These are phyloP conservation scores for Thoreauomyces humboldtii DNA, from an alignment of 192 early-diverging fungal species.

Conservation along the genomic window DNA sequence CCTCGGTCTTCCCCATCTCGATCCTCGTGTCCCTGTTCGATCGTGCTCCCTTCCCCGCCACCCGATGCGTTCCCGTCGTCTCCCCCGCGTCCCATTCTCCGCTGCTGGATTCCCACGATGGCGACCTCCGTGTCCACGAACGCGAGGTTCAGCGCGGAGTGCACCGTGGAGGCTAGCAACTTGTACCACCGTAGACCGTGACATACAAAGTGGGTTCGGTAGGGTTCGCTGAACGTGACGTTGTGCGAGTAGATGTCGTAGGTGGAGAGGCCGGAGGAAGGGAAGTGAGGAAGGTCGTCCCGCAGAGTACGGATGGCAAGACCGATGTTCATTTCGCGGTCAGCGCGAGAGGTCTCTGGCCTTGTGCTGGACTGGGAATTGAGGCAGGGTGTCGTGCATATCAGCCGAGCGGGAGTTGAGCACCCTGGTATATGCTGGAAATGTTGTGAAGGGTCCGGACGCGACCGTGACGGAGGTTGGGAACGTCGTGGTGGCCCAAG, in stretches of 20 bases:
- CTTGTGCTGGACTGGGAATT: no score
- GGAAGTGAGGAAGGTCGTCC: conserved; percentile 25
- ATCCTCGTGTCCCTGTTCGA: not conserved
- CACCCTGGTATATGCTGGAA: no score
- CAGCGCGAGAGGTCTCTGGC: conserved; percentile 1
- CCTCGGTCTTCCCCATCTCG: not conserved
- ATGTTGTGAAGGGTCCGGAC: no score
- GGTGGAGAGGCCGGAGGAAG: not conserved
- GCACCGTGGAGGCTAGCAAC: not conserved
- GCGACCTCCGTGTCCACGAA: conserved; percentile 14
- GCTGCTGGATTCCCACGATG: conserved; percentile 13
- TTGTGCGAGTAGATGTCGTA: conserved; percentile 20
- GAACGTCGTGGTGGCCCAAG: no score
- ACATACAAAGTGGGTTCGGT: conserved; percentile 3
- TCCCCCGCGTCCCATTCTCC: not conserved
- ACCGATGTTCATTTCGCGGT: conserved; percentile 26
- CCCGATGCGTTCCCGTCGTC: no score
- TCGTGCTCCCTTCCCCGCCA: not conserved
- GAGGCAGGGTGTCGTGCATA: no score
- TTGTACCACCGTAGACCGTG: conserved; percentile 14
- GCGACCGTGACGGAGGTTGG: no score
- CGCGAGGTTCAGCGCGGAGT: not conserved
- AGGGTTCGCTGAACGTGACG: conserved; percentile 23
- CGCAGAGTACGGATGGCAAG: conserved; percentile 22
- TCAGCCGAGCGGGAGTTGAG: no score